These are phyloP conservation scores for Aphanomyces astaci DNA, from an alignment of 352 stramenopile species.

Conservation along the genomic window DNA sequence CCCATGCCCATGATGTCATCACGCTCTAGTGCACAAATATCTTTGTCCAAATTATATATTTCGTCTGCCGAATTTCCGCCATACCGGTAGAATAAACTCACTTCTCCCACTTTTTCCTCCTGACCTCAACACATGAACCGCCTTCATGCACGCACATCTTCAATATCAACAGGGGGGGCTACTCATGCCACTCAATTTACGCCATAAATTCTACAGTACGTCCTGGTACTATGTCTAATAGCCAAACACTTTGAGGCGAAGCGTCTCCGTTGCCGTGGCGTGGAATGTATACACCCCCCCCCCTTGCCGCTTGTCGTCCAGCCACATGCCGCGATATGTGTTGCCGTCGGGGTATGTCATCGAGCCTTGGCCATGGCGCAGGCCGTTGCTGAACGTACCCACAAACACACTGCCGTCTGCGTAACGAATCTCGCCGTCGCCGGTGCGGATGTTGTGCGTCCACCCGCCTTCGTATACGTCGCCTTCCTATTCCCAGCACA, in stretches of 20 bases:
- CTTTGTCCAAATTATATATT: too few species aligned
- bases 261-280: constrained; percentile 5
- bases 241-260: constrained; percentile 16
- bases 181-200: neutral
- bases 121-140: too few species aligned
- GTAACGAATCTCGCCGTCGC: constrained; percentile 63
- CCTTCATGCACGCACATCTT: too few species aligned
- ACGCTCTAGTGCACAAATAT: too few species aligned
- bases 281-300: constrained; percentile 48
- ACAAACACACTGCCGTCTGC: constrained; percentile 76
- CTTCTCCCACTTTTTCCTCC: too few species aligned
- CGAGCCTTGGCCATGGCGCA: constrained; percentile 60
- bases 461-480: constrained; percentile 77
- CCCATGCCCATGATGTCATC: too few species aligned
- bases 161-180: too few species aligned
- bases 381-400: constrained; percentile 73
- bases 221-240: neutral
- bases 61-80: too few species aligned
- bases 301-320: constrained; percentile 78
- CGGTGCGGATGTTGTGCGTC: constrained; percentile 71
- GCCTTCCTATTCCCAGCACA: constrained; percentile 28
- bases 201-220: neutral
- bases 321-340: constrained; percentile 79
- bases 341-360: constrained; percentile 81
- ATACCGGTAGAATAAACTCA: too few species aligned